Percentiles rank a stretch among this genome's conserved stretches.
Conservation (phyloP, 768 basidiomycete genomes). For the Boletus sensibilis region DNA sequence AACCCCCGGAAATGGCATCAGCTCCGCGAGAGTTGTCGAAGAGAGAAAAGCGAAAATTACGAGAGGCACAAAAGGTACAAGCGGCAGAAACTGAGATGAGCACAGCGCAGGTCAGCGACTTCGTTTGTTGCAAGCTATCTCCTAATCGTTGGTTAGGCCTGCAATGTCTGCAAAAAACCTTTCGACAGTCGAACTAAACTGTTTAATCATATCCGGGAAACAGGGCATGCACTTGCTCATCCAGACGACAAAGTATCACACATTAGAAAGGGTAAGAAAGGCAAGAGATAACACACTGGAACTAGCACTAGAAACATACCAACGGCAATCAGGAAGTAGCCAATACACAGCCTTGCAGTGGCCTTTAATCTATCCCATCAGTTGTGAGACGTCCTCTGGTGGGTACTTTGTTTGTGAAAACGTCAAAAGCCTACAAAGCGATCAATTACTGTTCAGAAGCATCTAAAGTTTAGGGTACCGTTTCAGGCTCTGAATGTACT, state of each 20-base stretch:
- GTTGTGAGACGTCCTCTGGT: conserved; percentile 85
- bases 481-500: conserved; percentile 98
- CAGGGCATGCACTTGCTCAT: conserved; percentile 64
- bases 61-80: conserved; percentile 67
- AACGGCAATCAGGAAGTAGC: not conserved
- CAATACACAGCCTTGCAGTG: not conserved
- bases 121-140: not conserved
- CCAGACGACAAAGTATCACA: conserved; percentile 29
- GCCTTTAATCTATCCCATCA: conserved; percentile 68
- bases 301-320: conserved; percentile 11
- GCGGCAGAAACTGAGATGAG: conserved; percentile 1
- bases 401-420: conserved; percentile 97
- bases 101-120: conserved; percentile 9
- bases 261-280: conserved; percentile 37
- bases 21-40: conserved; percentile 53
- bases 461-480: conserved; percentile 48
- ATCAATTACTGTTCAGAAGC: conserved; percentile 3
- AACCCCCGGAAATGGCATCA: not conserved
- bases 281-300: conserved; percentile 18
- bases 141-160: conserved; percentile 37
- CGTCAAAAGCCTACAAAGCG: conserved; percentile 69
- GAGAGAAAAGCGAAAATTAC: conserved; percentile 75
- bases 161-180: conserved; percentile 63
- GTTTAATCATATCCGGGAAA: conserved; percentile 68
- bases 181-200: conserved; percentile 74